Evolutionary conservation across 495 filamentous ascomycete genomes (phyloP).

Genomic region (Penicillium tannophilum): DNA sequence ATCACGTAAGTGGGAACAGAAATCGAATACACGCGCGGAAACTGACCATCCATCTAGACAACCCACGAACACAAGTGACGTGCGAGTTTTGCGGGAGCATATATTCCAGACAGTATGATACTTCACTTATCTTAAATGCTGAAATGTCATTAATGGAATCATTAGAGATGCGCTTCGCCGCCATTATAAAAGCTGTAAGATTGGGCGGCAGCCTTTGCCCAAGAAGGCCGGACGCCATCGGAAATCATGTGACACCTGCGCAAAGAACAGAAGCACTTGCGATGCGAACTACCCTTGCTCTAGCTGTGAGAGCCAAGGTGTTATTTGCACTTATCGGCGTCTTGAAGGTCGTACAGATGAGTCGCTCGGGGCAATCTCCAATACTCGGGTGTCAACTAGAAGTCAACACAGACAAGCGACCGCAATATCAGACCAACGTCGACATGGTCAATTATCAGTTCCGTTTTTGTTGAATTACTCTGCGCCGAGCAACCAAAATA

Average conservation of each 20-base stretch:
- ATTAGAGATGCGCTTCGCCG: slow-evolving; percentile 19
- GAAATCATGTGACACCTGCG: slow-evolving; percentile 19
- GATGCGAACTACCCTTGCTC: slow-evolving; percentile 7
- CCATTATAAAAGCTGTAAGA: slow-evolving; percentile 18
- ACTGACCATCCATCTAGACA: slow-evolving; percentile 5
- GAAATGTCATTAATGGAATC: not conserved
- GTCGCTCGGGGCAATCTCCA: not conserved
- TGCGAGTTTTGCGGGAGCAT: slow-evolving; percentile 17
- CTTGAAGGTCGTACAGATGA: not conserved
- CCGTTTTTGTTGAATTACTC: slow-evolving; percentile 24
- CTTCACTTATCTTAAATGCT: not conserved
- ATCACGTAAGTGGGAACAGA: slow-evolving; percentile 11
- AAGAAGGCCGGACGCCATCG: slow-evolving; percentile 14
- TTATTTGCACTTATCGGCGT: slow-evolving; percentile 11
- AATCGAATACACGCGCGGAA: not conserved
- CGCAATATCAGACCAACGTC: not conserved
- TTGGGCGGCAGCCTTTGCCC: slow-evolving; percentile 2
- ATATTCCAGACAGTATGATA: slow-evolving; percentile 19
- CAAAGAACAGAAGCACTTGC: slow-evolving; percentile 9
- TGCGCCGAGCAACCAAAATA: slow-evolving; percentile 5
- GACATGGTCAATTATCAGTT: slow-evolving; percentile 1
- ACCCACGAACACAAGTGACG: slow-evolving; percentile 1
- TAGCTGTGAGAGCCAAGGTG: slow-evolving; percentile 3
- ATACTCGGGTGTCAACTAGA: not conserved
- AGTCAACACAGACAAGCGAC: not conserved